A percentile compares a stretch with the other conserved stretches of the same genome.
Conservation (phyloP, 306 rosid genomes). For the Quercus robur region DNA sequence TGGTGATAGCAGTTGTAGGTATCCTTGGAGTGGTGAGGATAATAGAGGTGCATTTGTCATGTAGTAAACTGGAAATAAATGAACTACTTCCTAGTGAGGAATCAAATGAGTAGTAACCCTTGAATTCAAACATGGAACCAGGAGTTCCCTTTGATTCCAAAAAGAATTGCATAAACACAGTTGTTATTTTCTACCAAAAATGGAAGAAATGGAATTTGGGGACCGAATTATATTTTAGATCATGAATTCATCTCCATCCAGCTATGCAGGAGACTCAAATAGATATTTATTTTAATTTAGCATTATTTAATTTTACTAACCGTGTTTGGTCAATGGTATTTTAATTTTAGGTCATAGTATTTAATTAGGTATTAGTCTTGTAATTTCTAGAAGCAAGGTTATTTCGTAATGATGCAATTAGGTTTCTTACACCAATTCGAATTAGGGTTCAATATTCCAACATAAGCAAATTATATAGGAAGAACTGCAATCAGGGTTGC, state of each 20-base stretch:
- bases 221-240: background rate
- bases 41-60: background rate
- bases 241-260: background rate
- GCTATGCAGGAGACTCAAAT: background rate
- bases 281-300: too few species aligned
- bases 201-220: background rate
- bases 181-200: background rate
- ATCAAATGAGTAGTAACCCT: background rate
- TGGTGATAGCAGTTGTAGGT: background rate
- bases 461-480: too few species aligned
- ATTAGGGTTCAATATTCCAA: too few species aligned
- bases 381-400: too few species aligned
- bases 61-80: background rate
- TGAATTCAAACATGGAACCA: background rate
- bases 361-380: too few species aligned
- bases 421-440: too few species aligned
- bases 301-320: too few species aligned
- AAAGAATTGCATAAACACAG: background rate
- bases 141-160: too few species aligned
- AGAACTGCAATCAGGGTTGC: too few species aligned
- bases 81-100: background rate
- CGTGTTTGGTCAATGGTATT: too few species aligned
- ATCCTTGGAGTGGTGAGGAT: background rate
- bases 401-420: too few species aligned
- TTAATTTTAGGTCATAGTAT: too few species aligned